These are phyloP conservation scores for Flaveria brownii DNA, from an alignment of 129 eudicot genomes.

Conservation along the genomic window DNA sequence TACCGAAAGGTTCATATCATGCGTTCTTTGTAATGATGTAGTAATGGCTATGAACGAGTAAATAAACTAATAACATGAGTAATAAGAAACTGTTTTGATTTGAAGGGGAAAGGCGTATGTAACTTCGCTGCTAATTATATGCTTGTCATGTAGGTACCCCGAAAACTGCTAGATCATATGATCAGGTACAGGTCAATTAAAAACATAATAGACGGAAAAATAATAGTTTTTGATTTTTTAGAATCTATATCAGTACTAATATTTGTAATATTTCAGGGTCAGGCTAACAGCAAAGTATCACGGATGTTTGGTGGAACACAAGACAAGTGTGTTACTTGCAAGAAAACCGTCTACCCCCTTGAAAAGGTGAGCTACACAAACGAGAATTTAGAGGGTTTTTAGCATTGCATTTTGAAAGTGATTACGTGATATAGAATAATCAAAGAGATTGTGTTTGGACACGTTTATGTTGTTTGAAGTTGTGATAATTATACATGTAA, in stretches of 20 bases:
- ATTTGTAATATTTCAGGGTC: conserved; percentile 42
- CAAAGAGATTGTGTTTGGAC: not conserved
- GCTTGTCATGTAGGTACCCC: conserved; percentile 48
- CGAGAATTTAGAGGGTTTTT: not conserved
- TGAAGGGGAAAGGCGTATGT: too few relatives aligned
- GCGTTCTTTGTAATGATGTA: too few relatives aligned
- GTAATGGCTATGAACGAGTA: too few relatives aligned
- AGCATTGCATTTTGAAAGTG: not conserved
- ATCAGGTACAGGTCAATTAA: conserved; percentile 47
- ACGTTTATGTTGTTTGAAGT: not conserved
- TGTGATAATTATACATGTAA: not conserved
- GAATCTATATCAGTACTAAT: not conserved
- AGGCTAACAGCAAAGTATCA: conserved; percentile 55
- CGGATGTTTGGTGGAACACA: conserved; percentile 73
- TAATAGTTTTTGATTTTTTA: not conserved
- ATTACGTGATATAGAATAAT: not conserved
- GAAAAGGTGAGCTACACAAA: conserved; percentile 48
- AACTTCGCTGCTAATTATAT: not conserved
- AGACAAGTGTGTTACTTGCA: conserved; percentile 71
- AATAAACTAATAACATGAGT: too few relatives aligned
- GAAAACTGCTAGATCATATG: conserved; percentile 54
- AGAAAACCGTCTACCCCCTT: conserved; percentile 74
- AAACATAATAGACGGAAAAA: not conserved
- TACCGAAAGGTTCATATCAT: too few relatives aligned
- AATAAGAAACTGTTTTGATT: too few relatives aligned